These are phyloP conservation scores for Didymosphaeria variabile DNA, from an alignment of 2,329 filamentous ascomycete species.

Conservation along the genomic window DNA sequence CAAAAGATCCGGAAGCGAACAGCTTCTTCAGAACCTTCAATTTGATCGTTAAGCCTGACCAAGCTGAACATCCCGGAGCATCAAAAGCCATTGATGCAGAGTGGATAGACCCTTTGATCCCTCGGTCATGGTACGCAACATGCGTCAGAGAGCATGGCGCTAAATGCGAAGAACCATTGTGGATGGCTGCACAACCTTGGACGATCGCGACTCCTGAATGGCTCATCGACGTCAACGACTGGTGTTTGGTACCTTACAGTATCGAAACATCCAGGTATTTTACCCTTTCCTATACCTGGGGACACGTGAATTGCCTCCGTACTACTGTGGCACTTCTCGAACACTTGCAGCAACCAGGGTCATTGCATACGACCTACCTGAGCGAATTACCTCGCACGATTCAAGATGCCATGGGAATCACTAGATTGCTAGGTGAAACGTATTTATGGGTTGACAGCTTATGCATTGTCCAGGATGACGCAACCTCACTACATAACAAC, in stretches of 20 bases:
- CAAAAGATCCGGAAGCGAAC: not conserved
- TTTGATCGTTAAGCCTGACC: not conserved
- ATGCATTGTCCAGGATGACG: slow-evolving; percentile 2
- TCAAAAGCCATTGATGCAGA: not conserved
- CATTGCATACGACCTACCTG: not conserved
- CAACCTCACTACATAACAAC: not conserved
- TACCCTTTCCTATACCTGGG: not conserved
- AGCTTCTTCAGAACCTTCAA: not conserved
- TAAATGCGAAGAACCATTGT: not conserved
- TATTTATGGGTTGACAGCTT: slow-evolving; percentile 1
- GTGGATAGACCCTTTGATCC: not conserved
- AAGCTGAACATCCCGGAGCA: not conserved
- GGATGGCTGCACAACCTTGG: not conserved
- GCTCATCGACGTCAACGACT: not conserved
- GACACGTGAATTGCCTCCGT: not conserved
- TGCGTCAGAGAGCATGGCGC: not conserved
- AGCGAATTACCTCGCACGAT: not conserved
- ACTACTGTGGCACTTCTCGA: not conserved
- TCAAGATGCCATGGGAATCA: not conserved
- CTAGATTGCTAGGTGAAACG: not conserved
- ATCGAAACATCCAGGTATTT: not conserved
- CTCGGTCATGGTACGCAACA: not conserved
- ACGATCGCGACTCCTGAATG: not conserved
- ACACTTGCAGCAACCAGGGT: not conserved
- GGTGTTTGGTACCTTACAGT: slow-evolving; percentile 1